Evolutionary conservation across 495 filamentous ascomycete genomes (phyloP), one percentile per base, ranked within the genome.

Genomic region (Aspergillus leporis): DNA sequence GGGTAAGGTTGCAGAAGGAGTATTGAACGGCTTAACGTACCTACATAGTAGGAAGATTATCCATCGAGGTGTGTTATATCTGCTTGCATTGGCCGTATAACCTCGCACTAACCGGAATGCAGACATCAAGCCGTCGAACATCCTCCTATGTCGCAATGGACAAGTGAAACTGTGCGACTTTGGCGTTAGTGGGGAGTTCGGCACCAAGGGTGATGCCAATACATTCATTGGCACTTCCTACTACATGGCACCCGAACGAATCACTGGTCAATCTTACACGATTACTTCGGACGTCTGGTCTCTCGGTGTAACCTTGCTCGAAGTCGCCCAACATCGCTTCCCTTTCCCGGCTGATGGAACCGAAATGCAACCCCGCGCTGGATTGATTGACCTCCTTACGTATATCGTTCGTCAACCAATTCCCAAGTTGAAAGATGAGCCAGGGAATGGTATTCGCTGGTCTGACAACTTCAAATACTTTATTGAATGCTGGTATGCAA

Each of bases 201-300:
- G 94, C 61, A 98, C 94, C 53, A 97, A 97, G 71, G 94, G 94
- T 31, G 95, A 97, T 69, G 94, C 94, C 60, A 97, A 97, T 74
- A 98, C 94, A 5, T 98, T 98, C 69, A 98, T 98, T 69, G 94
- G 94, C 23, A 98, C 94, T 34, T 95, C 91, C 19, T 98, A 98
- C 73, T 98, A 98, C 78, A 98, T 98, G 94, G 95, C 94, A 5
- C 94, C 94, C 0, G 94, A 98, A 72, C 88, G 94, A 47, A 98
- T 98, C 73, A 97, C 93, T 2, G 94, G 94, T 51, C 90, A 97
- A 76, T 90, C 87, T 16, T 98, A 98, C 73, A 98, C 95, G 54
- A 98, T 98, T 74, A 98, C 93, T 1, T 96, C 91, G 3, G 94
- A 98, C 66, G 94, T 98, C 54, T 98, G 94, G 94, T 96, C 91